Evolutionary conservation across 2,329 filamentous ascomycete species (phyloP), one percentile per base, ranked within the genome.

Genomic region (Phaeophleospora eucalypticola): DNA sequence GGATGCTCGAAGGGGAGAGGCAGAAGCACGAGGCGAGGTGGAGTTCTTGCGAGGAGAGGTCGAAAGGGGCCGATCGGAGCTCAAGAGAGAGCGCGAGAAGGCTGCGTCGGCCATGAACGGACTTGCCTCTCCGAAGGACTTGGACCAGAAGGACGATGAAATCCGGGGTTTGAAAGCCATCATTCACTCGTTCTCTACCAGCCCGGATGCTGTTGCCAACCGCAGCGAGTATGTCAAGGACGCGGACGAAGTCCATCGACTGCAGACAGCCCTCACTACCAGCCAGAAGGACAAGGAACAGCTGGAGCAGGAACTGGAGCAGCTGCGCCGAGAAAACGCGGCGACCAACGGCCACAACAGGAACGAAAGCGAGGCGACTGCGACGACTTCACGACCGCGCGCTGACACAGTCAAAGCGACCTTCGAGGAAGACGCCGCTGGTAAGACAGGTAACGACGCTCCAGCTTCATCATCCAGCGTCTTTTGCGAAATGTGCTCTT

Each of bases 401-500:
- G 70, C 68, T 47, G 70, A 72, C 44, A 81, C 78, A 2, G 70
- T 87, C 10, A 82, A 84, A 49, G 81, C 82, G 4, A 86, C 86
- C 1, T 57, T 57, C 33, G 52, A 57, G 3, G 82, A 77, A 76
- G 35, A 84, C 86, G 66, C 86, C 80, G 61, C 84, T 86, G 58
- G 75, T 77, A 12, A 39, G 18, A n/a, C 38, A 2, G 42, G 24
- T 2, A 41, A 34, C 2, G 17, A 38, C 8, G 36, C 24, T 45
- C 45, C 38, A 35, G 15, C 19, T 44, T 38, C 21, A 32, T 16
- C 39, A 47, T 33, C 20, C 37, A 29, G 40, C 37, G 20, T 49
- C 40, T 95, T 87, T 86, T 97, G 91, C 69, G 93, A 97, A 70
- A 93, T 97, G 52, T 97, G 91, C 71, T 90, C 96, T 71, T 87